Evolutionary conservation across 768 basidiomycete genomes (phyloP), one percentile per base, ranked within the genome.

Genomic region (Phanerochaete sordida): DNA sequence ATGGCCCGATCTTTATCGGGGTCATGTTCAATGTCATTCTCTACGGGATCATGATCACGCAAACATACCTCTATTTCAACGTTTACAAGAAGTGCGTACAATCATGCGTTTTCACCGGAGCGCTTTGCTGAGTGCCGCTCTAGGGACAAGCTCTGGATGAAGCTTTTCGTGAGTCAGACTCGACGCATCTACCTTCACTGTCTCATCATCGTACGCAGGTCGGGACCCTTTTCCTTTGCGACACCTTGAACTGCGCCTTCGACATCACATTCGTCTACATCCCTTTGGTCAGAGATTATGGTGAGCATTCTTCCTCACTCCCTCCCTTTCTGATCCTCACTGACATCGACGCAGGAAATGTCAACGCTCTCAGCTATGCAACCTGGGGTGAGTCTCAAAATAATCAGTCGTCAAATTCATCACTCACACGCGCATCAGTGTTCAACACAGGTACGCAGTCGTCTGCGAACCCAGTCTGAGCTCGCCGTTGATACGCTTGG

Each of bases 1-100:
- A 80, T 65, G 79, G 80, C 27, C 79, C 79, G 13, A 79, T 81
- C 69, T 73, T 81, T 63, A 75, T 82, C 46, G 81, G 79, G n/a
- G 73, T 76, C 57, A 65, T 75, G 15, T 65, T 82, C 68, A 82
- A 81, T 60, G 66, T 81, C 23, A 56, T 80, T 15, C 72, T 82
- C 11, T 80, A 79, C 60, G 81, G 80, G 1, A 77, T 82, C 46
- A 81, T 81, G 76, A 75, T 79, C 49, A 75, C 75, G 0, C 77
- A 85, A 68, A 69, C 76, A 11, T 78, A 79, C 59, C 39, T 84
- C 5, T 84, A 84, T 67, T 79, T 73, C 64, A 75, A 72, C 47
- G 72, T 75, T 0, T 78, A 72, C 67, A 77, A 76, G 60, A 66
- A 63, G 81, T 74, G 37, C 61, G 70, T 65, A 15, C 23, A 26